Base-by-base conservation (phyloP, 805 yeast species). In the Nakazawaea ambrosiae region DNA sequence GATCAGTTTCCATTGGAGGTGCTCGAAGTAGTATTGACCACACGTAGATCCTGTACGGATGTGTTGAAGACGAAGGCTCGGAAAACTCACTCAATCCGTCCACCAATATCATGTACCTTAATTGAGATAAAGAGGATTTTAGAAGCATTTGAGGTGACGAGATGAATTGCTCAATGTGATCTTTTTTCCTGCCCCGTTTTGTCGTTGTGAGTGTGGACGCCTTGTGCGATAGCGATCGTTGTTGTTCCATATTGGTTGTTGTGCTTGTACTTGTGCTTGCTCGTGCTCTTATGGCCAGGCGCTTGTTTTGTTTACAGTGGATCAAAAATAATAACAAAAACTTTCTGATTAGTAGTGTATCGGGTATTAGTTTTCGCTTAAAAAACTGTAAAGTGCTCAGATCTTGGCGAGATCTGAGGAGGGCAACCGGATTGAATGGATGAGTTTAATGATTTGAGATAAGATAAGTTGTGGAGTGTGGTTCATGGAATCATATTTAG, bases 21-120 rank as follows among this genome's bases (percentile, higher is more conserved):
- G 77, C 79, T 31, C 85, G 65, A 10, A 82, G 63, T 14, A 88
- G 60, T 12, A 88, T 78, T 1, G 88, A 72, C 96, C 96, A 88
- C 1, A 85, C 82, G 46, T 81, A 81, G 11, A 75, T 61, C 44
- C 96, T 57, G 50, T 82, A 83, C 2, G 42, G 39, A 22, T 39
- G 2, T 83, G 78, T 48, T 85, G 78, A 36, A 64, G 66, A 12
- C 68, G 76, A 27, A 3, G 31, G 49, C n/a, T 40, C 34, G 7
- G 25, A 20, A 2, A 20, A 16, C 3, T 42, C 48, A 5, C 56
- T 55, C 5, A 63, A 47, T 1, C 77, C 76, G 27, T 71, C 74
- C n/a, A 68, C 66, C 14, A 73, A 53, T 15, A 73, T 65, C 40
- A 59, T 66, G 47, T 73, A 70, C 30, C 81, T 58, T 20, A 77